Base-by-base conservation (phyloP, 148 eudicot genomes). In the Chenopodium berlandieri region DNA sequence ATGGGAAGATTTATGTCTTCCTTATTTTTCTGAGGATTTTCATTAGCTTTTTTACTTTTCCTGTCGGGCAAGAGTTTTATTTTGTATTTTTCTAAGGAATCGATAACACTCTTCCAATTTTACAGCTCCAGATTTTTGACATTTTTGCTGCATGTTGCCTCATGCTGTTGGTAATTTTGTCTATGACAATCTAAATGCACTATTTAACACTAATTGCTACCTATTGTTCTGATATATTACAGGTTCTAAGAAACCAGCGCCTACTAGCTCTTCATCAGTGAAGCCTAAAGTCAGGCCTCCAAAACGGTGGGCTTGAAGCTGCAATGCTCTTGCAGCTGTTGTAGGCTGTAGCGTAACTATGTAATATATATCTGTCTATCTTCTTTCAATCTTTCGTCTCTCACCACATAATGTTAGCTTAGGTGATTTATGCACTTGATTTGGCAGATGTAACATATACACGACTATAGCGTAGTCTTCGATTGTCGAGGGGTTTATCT, bases 201-300 rank as follows among this genome's bases (percentile, higher is more conserved):
- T 48, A 2, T 25, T 50, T 37, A 20, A 4, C 52, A 58, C 65
- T 27, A 25, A 22, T 8, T 44, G 12, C 52, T 54, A 62, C 22
- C n/a, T 62, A 20, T 67, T 78, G 25, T 16, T 81, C 4, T 77
- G 58, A 65, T 19, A 13, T 34, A 47, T 19, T 71, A 10, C 88
- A 88, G 90, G 86, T 74, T 31, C 85, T 14, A 85, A 80, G 78
- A 88, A 85, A 80, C 72, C 80, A 17, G 65, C 37, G 12, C 22
- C 77, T 10, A 70, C 63, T 56, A 83, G 20, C 73, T 85, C 88
- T 37, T 85, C 84, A 25, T 76, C 86, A 9, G 77, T 71, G 60
- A 88, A 79, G 82, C 86, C 88, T 2, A 88, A 88, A 82, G 60
- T 69, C 81, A 79, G 85, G 83, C 60, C 90, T 78, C 40, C 77